Base-by-base conservation (phyloP, 495 filamentous ascomycete genomes). In the Penicillium angulare region DNA sequence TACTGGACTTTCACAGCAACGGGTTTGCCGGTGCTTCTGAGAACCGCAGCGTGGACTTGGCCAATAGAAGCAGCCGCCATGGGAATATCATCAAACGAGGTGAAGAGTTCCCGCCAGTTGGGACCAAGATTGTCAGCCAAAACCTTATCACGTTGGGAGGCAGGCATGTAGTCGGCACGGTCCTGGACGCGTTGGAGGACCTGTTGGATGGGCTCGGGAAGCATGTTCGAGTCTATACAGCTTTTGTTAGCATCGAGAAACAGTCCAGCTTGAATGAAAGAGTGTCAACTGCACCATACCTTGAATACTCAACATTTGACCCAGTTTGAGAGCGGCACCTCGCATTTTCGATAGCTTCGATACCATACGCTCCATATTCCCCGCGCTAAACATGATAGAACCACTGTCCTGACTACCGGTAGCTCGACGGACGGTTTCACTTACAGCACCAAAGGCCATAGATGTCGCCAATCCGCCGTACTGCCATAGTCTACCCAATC, bases 1-100 rank as follows among this genome's bases (percentile, higher is more conserved):
- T 97, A 98, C 69, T 98, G 93, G 15, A 98, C 83, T 65, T 98
- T 98, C 49, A 98, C 90, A 10, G 92, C 93, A 5, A 98, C 93
- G 38, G 78, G 75, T 49, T 84, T 74, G 33, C 86, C 85, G 44
- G 75, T 90, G 5, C 84, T 86, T 40, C 82, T 84, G n/a, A 98
- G 79, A 0, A 82, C 80, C 1, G 91, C 93, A 38, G 85, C 80
- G 70, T 98, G 93, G 0, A 98, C 93, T 71, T 98, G 93, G 18
- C 93, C 93, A 52, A 98, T 98, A 0, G 92, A 97, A n/a, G 93
- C 93, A 13, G 93, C 93, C 4, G 93, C 93, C 57, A 98, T 88
- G 1, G 93, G 93, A 34, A 88, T 83, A 42, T 97, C 93, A 6
- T 95, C 85, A 60, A 98, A 98, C 0, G 83, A 81, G 9, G 69